Conservation (phyloP, 129 eudicot species). For the Helichrysum umbraculigerum region DNA sequence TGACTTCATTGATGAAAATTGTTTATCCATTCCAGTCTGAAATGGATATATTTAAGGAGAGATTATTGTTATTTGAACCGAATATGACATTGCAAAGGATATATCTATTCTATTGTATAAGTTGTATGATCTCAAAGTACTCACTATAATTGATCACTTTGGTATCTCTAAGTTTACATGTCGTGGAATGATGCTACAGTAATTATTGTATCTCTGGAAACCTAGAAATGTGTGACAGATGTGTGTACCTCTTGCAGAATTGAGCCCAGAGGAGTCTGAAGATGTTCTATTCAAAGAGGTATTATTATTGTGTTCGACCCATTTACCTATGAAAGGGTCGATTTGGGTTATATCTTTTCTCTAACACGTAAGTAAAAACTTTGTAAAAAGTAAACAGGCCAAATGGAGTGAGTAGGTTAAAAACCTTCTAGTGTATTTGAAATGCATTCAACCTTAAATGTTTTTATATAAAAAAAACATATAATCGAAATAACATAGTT, state of each 20-base stretch:
- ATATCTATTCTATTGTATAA: not conserved
- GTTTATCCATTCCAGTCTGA: conserved; percentile 13
- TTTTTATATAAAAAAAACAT: not conserved
- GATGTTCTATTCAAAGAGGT: conserved; percentile 99
- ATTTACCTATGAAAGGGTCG: not conserved
- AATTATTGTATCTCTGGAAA: not conserved
- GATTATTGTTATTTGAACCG: not conserved
- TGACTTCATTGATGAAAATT: not conserved
- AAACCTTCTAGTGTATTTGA: not conserved
- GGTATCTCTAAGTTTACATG: conserved; percentile 18
- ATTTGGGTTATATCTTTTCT: not conserved
- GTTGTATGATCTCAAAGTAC: not conserved
- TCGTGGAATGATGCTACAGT: not conserved
- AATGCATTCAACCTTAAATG: not conserved
- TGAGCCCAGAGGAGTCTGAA: conserved; percentile 98
- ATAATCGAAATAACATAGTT: not conserved
- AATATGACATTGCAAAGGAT: not conserved
- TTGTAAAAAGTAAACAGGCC: not conserved
- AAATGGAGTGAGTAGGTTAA: not conserved
- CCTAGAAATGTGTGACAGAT: conserved; percentile 22
- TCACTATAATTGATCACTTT: conserved; percentile 10
- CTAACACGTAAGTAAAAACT: not conserved
- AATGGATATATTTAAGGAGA: not conserved
- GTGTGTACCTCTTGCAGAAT: conserved; percentile 51
- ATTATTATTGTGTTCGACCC: conserved; percentile 19